These are phyloP conservation scores for Forsythia suspensa DNA, from an alignment of 257 asterid genomes.

Conservation along the genomic window DNA sequence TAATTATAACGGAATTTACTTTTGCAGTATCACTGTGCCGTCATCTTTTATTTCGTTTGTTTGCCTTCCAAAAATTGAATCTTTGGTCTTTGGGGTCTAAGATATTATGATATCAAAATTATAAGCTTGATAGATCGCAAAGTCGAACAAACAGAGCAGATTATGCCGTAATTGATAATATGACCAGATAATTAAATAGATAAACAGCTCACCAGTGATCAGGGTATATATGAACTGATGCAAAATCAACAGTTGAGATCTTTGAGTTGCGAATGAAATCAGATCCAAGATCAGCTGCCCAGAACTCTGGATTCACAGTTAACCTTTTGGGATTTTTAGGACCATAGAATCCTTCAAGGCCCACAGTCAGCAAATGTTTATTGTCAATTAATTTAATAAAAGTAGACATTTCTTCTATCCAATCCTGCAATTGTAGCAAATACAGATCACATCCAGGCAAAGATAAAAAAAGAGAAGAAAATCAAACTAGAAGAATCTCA, in stretches of 20 bases:
- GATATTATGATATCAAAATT: not conserved
- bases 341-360: constrained; percentile 98
- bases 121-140: not conserved
- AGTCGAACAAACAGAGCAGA: not conserved
- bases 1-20: not conserved
- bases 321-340: constrained; percentile 73
- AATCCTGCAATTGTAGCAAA: constrained; percentile 64
- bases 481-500: not conserved
- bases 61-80: not conserved
- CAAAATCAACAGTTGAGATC: constrained; percentile 84
- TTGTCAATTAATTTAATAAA: constrained; percentile 80
- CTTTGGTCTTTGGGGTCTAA: not conserved
- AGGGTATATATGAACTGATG: constrained; percentile 93
- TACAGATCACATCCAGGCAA: constrained; percentile 6
- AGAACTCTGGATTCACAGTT: constrained; percentile 82
- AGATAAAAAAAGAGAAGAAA: not conserved
- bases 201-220: constrained; percentile 82
- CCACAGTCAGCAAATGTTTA: constrained; percentile 86
- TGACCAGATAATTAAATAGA: not conserved
- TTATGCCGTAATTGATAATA: not conserved
- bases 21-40: not conserved
- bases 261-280: constrained; percentile 89
- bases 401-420: constrained; percentile 96
- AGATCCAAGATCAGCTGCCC: constrained; percentile 96
- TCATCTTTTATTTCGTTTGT: too few species aligned